Evolutionary conservation across 169 alveolate genomes (phyloP).

Genomic region (Theileria equi): DNA sequence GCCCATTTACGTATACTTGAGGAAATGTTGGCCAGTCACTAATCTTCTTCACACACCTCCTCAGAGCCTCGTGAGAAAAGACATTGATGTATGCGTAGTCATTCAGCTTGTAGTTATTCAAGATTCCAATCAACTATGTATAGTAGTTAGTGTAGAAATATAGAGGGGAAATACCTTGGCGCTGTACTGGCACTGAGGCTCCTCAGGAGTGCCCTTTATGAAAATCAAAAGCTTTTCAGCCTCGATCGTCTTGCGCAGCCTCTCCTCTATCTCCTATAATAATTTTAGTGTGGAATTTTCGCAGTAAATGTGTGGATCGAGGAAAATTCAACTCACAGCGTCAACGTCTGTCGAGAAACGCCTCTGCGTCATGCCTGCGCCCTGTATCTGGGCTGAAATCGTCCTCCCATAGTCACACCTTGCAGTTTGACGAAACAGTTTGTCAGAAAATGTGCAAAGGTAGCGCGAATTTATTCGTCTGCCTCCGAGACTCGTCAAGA

Average conservation of each 20-base stretch:
- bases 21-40: constrained; percentile 73
- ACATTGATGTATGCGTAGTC: constrained; percentile 60
- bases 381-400: too few species aligned
- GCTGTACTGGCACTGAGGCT: constrained; percentile 74
- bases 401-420: too few species aligned
- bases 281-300: constrained; percentile 1
- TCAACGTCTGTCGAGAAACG: background rate
- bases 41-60: constrained; percentile 59
- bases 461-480: too few species aligned
- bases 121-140: constrained; percentile 30
- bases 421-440: too few species aligned
- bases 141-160: background rate
- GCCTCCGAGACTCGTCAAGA: too few species aligned
- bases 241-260: constrained; percentile 22
- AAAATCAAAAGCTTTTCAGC: constrained; percentile 49
- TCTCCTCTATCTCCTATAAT: constrained; percentile 42
- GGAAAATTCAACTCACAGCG: too few species aligned
- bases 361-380: too few species aligned
- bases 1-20: constrained; percentile 54
- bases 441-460: too few species aligned
- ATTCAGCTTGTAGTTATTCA: constrained; percentile 51
- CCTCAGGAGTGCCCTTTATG: constrained; percentile 78
- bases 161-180: constrained; percentile 53
- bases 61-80: constrained; percentile 44
- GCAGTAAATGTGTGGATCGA: background rate